phyloP scores from a whole-genome alignment of 371 early-diverging fungal species.

The Mucor saturninus region DNA sequence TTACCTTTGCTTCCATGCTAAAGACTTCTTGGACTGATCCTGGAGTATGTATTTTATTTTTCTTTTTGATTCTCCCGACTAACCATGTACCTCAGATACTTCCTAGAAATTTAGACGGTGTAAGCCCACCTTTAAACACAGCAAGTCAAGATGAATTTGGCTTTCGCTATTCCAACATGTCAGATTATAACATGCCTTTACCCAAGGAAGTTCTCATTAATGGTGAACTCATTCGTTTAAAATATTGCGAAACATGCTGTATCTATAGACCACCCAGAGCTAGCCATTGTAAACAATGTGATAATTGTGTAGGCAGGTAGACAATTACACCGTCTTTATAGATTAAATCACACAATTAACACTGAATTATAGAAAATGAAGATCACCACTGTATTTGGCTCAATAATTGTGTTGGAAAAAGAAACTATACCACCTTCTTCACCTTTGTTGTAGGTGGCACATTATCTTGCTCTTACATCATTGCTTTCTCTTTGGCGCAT shows the following conservation, averaged over 20 bases:
- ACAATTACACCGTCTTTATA: background rate
- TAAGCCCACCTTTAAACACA: background rate
- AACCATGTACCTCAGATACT: slow-evolving; percentile 46
- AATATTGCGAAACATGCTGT: slow-evolving; percentile 90
- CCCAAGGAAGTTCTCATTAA: slow-evolving; percentile 70
- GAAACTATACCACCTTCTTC: slow-evolving; percentile 90
- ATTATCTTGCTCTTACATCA: slow-evolving; percentile 59
- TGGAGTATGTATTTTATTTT: slow-evolving; percentile 58
- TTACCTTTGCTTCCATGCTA: slow-evolving; percentile 75
- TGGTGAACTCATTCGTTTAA: slow-evolving; percentile 64
- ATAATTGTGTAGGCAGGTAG: slow-evolving; percentile 84
- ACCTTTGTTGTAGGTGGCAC: slow-evolving; percentile 69
- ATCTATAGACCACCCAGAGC: slow-evolving; percentile 93
- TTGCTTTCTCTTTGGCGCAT: slow-evolving; percentile 63
- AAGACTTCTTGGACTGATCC: slow-evolving; percentile 91
- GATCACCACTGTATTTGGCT: slow-evolving; percentile 97
- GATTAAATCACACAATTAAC: background rate
- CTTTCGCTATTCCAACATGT: slow-evolving; percentile 26
- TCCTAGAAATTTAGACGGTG: slow-evolving; percentile 69
- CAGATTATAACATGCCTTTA: slow-evolving; percentile 37
- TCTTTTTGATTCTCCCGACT: background rate
- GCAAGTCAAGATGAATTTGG: slow-evolving; percentile 9
- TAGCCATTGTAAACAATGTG: slow-evolving; percentile 89
- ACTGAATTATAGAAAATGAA: slow-evolving; percentile 58
- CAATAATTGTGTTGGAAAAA: slow-evolving; percentile 90